Evolutionary conservation across 495 filamentous ascomycete genomes (phyloP), one percentile per base, ranked within the genome.

Genomic region (Hypomontagnella monticulosa): DNA sequence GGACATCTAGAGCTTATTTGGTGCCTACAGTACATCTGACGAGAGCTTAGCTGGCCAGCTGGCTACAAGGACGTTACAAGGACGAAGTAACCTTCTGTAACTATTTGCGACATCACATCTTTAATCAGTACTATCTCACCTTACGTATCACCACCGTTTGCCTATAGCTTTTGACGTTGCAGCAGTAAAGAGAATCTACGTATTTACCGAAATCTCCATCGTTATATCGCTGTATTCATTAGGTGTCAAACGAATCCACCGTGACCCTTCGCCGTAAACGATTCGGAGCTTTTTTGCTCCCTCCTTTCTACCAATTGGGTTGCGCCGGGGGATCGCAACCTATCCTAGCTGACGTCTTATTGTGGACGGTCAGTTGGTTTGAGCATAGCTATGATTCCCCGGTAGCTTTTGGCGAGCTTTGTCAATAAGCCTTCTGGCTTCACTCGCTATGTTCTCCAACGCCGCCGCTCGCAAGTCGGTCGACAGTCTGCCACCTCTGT

Each of bases 391-490:
- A 75, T 75, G 72, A 59, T 73, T 73, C 62, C 70, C 61, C 63
- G 72, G 72, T 75, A 75, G 70, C 67, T 61, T 38, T 46, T 42
- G 37, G 64, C 70, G 69, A 70, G 70, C 66, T 61, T 64, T 67
- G 49, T 62, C 70, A 67, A 72, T 49, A 66, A 71, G 61, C 67
- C 67, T 46, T 60, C 33, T 41, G 51, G 66, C 66, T 68, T 72
- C 60, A 66, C 66, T 65, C 62, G 53, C 69, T 18, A 93, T 93
- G 90, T 87, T 85, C 72, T 84, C 87, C 61, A 81, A 78, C 60
- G 73, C 82, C 58, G 83, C 79, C 57, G 86, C 85, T 60, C 87
- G 89, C 73, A 89, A 86, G 76, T 91, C 89, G 64, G 81, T 89
- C 63, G 89, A 91, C 74, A 90, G 85, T 69, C 75, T 90, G 70